Conservation (phyloP, 202 grass and related monocot genomes). For the Elaeis oleifera region DNA sequence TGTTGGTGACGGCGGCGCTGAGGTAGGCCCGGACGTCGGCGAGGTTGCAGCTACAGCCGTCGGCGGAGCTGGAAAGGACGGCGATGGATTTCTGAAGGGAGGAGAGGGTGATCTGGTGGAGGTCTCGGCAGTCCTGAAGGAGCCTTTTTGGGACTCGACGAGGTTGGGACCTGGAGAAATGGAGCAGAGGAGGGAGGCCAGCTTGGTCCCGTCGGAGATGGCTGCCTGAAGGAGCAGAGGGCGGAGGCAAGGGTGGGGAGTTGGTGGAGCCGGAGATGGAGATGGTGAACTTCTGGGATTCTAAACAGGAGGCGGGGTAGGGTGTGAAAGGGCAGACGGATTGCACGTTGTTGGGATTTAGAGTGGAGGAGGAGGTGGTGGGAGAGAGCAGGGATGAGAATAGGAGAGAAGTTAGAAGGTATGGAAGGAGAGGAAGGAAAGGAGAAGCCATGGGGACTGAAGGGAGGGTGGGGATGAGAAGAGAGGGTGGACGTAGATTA, state of each 20-base stretch:
- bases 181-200: conserved; percentile 8
- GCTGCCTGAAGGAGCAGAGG: conserved; percentile 7
- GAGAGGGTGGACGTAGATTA: too few relatives aligned
- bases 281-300: conserved; percentile 15
- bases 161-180: conserved; percentile 24
- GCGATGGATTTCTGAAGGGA: conserved; percentile 41
- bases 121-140: conserved; percentile 75
- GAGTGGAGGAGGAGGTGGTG: background rate
- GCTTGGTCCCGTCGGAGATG: conserved; percentile 21
- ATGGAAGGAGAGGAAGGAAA: too few relatives aligned
- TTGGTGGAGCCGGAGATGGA: background rate
- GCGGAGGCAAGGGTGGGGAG: conserved; percentile 8
- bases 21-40: conserved; percentile 49
- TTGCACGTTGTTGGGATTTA: background rate
- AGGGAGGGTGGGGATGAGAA: too few relatives aligned
- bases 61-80: conserved; percentile 17
- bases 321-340: conserved; percentile 55
- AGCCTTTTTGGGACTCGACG: conserved; percentile 39
- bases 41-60: conserved; percentile 18
- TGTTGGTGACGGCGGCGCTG: conserved; percentile 74
- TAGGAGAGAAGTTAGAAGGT: too few relatives aligned
- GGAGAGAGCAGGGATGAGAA: too few relatives aligned
- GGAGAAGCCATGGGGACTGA: too few relatives aligned
- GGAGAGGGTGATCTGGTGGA: conserved; percentile 39
- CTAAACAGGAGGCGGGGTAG: conserved; percentile 44